Conservation (phyloP, 2,329 filamentous ascomycete genomes). For the Colletotrichum coccodes region DNA sequence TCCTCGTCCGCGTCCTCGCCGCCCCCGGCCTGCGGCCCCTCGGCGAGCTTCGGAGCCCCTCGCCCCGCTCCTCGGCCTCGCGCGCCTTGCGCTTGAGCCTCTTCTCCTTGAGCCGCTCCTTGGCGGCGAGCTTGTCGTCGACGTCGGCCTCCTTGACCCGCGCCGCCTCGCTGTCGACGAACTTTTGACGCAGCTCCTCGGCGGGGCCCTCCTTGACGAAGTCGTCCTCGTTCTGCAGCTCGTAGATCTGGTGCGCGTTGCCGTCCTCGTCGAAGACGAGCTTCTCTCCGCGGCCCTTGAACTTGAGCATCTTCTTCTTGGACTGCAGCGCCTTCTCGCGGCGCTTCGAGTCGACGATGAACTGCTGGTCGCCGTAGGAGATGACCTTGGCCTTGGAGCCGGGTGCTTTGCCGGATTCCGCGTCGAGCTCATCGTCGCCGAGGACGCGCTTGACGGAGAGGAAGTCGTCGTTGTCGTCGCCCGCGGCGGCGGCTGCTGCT, state of each 20-base stretch:
- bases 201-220: conserved; percentile 82
- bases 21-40: conserved; percentile 40
- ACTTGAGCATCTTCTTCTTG: conserved; percentile 93
- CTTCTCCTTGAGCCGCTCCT: conserved; percentile 84
- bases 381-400: conserved; percentile 66
- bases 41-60: conserved; percentile 22
- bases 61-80: conserved; percentile 64
- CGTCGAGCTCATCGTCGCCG: conserved; percentile 72
- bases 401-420: conserved; percentile 54
- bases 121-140: conserved; percentile 83
- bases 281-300: conserved; percentile 87
- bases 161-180: conserved; percentile 79
- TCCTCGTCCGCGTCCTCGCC: conserved; percentile 56
- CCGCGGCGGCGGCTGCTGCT: conserved; percentile 52
- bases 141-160: conserved; percentile 80
- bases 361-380: conserved; percentile 73
- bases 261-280: conserved; percentile 94
- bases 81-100: conserved; percentile 77
- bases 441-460: conserved; percentile 90
- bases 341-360: conserved; percentile 93
- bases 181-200: conserved; percentile 79
- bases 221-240: conserved; percentile 85
- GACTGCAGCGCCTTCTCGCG: conserved; percentile 94
- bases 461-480: conserved; percentile 82
- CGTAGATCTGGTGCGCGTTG: conserved; percentile 84